A percentile compares a stretch with the other conserved stretches of the same genome.
Conservation (phyloP, 2,329 filamentous ascomycete genomes). For the Rhexocercosporidium sp. region DNA sequence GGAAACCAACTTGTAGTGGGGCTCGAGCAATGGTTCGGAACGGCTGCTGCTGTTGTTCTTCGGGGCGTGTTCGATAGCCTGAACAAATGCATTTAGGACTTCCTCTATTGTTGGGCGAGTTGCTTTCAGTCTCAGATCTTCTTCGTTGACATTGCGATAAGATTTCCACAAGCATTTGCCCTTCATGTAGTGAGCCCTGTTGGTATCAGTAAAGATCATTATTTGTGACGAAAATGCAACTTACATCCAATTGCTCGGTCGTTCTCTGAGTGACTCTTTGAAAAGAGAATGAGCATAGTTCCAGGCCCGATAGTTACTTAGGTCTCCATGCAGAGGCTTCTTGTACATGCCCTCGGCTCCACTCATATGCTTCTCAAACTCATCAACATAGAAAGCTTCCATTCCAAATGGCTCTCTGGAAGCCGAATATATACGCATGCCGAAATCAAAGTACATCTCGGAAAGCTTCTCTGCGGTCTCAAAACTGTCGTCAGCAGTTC, state of each 20-base stretch:
- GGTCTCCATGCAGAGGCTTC: conserved; percentile 58
- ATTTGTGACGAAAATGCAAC: conserved; percentile 36
- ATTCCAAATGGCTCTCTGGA: conserved; percentile 71
- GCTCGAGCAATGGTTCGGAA: conserved; percentile 70
- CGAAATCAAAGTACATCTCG: conserved; percentile 72
- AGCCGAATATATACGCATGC: conserved; percentile 70
- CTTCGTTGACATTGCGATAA: conserved; percentile 54
- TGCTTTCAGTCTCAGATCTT: conserved; percentile 45
- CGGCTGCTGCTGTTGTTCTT: conserved; percentile 63
- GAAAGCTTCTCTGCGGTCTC: conserved; percentile 62
- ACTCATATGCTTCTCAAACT: conserved; percentile 65
- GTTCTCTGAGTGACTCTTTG: conserved; percentile 60
- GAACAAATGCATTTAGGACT: conserved; percentile 61
- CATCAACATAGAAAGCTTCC: conserved; percentile 67
- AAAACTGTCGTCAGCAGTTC: conserved; percentile 57
- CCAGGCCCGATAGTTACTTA: conserved; percentile 67
- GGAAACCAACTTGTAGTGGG: conserved; percentile 74
- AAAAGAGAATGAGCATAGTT: conserved; percentile 68
- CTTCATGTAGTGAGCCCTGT: conserved; percentile 68
- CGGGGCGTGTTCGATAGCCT: conserved; percentile 65
- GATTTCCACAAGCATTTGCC: conserved; percentile 78
- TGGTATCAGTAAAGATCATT: conserved; percentile 33
- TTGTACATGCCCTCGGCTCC: conserved; percentile 61
- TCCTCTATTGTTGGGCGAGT: conserved; percentile 44
- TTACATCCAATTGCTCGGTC: conserved; percentile 67